phyloP scores from a whole-genome alignment of 1,284 basidiomycete species.

The Boletus subluridellus region DNA sequence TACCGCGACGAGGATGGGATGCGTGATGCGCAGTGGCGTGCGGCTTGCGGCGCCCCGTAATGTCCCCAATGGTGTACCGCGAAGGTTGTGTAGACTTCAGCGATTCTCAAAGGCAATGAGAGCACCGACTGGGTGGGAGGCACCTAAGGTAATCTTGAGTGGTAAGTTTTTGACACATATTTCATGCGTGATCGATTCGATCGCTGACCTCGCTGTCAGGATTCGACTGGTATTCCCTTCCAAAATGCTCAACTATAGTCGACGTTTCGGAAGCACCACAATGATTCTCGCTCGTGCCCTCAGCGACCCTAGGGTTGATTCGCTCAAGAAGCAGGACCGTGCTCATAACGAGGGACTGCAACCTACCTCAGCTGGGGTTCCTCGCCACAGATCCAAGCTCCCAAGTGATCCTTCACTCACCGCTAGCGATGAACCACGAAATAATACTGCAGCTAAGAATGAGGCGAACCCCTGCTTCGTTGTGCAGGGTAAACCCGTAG shows the following conservation, averaged over 20 bases:
- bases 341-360: neutral
- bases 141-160: too few relatives aligned
- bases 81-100: slow-evolving; percentile 48
- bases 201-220: too few relatives aligned
- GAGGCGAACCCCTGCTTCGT: slow-evolving; percentile 42
- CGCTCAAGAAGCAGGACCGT: neutral
- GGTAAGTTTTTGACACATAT: too few relatives aligned
- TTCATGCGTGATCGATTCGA: too few relatives aligned
- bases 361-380: neutral
- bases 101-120: slow-evolving; percentile 71
- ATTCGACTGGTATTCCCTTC: slow-evolving; percentile 52
- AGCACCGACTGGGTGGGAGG: slow-evolving; percentile 61
- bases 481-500: slow-evolving; percentile 66
- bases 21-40: too few relatives aligned
- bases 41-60: neutral
- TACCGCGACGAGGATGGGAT: neutral
- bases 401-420: slow-evolving; percentile 1
- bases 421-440: neutral
- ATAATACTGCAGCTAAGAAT: neutral
- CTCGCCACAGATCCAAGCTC: neutral
- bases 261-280: slow-evolving; percentile 71
- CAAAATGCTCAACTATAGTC: slow-evolving; percentile 55
- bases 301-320: slow-evolving; percentile 12
- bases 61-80: neutral
- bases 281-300: slow-evolving; percentile 63